These are phyloP conservation scores for Trichosporon asahii DNA, from an alignment of 1,284 basidiomycete genomes.

Conservation along the genomic window DNA sequence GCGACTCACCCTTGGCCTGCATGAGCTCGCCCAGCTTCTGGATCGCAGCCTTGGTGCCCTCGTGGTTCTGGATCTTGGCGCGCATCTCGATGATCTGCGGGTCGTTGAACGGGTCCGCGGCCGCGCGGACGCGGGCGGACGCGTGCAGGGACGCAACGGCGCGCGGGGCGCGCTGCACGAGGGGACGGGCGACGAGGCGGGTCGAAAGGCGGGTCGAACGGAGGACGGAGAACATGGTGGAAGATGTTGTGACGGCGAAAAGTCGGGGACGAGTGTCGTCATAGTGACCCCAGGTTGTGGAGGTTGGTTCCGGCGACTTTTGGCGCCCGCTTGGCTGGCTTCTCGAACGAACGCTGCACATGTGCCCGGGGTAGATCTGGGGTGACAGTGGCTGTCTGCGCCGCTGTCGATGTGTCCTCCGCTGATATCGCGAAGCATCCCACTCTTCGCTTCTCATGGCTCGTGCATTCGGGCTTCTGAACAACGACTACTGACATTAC, in stretches of 20 bases:
- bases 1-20: constrained; percentile 39
- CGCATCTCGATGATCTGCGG: constrained; percentile 35
- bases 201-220: constrained; percentile 6
- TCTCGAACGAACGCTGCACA: too few relatives aligned
- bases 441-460: too few relatives aligned
- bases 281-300: neutral
- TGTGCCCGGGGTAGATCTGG: too few relatives aligned
- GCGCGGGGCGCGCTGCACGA: neutral
- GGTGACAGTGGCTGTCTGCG: too few relatives aligned
- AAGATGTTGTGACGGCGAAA: constrained; percentile 5
- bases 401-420: too few relatives aligned
- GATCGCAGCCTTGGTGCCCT: constrained; percentile 39
- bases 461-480: too few relatives aligned
- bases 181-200: neutral
- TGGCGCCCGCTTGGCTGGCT: too few relatives aligned
- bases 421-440: too few relatives aligned
- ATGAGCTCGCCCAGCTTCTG: constrained; percentile 36
- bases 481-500: too few relatives aligned
- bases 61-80: constrained; percentile 39
- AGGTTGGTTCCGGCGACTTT: neutral
- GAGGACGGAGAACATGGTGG: constrained; percentile 11
- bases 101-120: constrained; percentile 32
- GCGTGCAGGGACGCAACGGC: constrained; percentile 21
- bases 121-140: constrained; percentile 24
- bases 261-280: neutral